Evolutionary conservation across 1,284 basidiomycete species (phyloP).

Genomic region (Sporisorium exsertum): DNA sequence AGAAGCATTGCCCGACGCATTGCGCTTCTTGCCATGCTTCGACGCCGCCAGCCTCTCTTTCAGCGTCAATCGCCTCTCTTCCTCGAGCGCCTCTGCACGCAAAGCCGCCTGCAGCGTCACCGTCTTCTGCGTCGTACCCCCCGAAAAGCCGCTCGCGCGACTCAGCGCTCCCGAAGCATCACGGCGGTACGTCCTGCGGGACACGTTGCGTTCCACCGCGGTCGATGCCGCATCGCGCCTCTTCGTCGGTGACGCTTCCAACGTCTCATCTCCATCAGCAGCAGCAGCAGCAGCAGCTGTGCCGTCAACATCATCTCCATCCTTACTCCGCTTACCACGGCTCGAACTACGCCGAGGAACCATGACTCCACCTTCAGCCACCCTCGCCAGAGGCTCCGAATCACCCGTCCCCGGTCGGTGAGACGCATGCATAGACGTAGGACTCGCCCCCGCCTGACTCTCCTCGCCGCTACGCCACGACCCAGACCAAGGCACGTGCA

Average conservation of each 20-base stretch:
- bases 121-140: slow-evolving; percentile 35
- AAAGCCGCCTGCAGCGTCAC: slow-evolving; percentile 57
- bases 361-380: slow-evolving; percentile 31
- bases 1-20: slow-evolving; percentile 25
- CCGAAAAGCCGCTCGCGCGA: slow-evolving; percentile 44
- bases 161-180: slow-evolving; percentile 42
- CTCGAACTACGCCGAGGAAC: slow-evolving; percentile 39
- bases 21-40: slow-evolving; percentile 32
- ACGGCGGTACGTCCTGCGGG: slow-evolving; percentile 31
- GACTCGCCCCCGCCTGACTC: slow-evolving; percentile 17
- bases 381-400: slow-evolving; percentile 33
- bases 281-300: not conserved
- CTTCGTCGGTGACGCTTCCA: slow-evolving; percentile 12
- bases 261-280: slow-evolving; percentile 3
- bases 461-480: slow-evolving; percentile 32
- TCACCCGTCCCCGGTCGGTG: slow-evolving; percentile 34
- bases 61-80: slow-evolving; percentile 51
- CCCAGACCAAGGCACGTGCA: slow-evolving; percentile 35
- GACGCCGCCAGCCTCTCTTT: slow-evolving; percentile 37
- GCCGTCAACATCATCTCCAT: not conserved
- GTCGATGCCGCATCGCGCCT: slow-evolving; percentile 9
- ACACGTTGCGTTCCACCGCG: slow-evolving; percentile 22
- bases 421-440: slow-evolving; percentile 19
- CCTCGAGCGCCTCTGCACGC: slow-evolving; percentile 61
- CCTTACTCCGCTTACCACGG: slow-evolving; percentile 17